These are phyloP conservation scores for Xylaria sp. DNA, from an alignment of 2,329 filamentous ascomycete species.

Conservation along the genomic window DNA sequence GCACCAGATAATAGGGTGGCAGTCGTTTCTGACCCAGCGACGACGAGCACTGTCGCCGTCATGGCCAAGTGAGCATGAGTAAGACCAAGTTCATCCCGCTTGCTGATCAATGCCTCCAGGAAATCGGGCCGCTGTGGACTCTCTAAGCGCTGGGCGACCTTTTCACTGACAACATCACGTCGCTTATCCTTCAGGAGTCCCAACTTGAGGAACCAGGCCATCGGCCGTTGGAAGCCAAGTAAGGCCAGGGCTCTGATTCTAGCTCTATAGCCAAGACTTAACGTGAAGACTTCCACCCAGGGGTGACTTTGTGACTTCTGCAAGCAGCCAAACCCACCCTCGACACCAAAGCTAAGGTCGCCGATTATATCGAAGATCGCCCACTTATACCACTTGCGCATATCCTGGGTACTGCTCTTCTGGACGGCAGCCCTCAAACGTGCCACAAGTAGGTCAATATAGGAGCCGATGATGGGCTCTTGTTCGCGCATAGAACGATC, in stretches of 20 bases:
- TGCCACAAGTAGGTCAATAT: conserved; percentile 34
- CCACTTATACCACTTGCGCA: conserved; percentile 38
- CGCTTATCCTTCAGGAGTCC: conserved; percentile 9
- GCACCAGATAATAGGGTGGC: conserved; percentile 40
- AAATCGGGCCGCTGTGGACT: conserved; percentile 30
- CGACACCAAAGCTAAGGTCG: conserved; percentile 42
- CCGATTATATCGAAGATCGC: conserved; percentile 41
- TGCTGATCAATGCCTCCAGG: conserved; percentile 30
- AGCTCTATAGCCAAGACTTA: conserved; percentile 22
- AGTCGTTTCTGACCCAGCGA: conserved; percentile 48
- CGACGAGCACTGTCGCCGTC: conserved; percentile 31
- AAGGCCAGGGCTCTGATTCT: conserved; percentile 7
- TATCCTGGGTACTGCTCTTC: conserved; percentile 18
- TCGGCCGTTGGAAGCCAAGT: conserved; percentile 5
- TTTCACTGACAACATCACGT: conserved; percentile 20
- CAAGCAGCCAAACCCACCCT: conserved; percentile 35
- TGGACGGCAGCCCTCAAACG: conserved; percentile 19
- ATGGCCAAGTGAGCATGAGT: conserved; percentile 10
- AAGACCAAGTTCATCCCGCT: conserved; percentile 26
- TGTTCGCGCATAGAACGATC: conserved; percentile 37
- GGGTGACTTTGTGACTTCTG: conserved; percentile 30
- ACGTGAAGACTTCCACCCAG: conserved; percentile 31
- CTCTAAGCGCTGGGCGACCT: conserved; percentile 27
- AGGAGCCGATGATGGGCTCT: conserved; percentile 36
- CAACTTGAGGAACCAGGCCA: conserved; percentile 5